phyloP scores from a whole-genome alignment of 2,329 filamentous ascomycete species.

The Nannizziopsis arthrosporioides region DNA sequence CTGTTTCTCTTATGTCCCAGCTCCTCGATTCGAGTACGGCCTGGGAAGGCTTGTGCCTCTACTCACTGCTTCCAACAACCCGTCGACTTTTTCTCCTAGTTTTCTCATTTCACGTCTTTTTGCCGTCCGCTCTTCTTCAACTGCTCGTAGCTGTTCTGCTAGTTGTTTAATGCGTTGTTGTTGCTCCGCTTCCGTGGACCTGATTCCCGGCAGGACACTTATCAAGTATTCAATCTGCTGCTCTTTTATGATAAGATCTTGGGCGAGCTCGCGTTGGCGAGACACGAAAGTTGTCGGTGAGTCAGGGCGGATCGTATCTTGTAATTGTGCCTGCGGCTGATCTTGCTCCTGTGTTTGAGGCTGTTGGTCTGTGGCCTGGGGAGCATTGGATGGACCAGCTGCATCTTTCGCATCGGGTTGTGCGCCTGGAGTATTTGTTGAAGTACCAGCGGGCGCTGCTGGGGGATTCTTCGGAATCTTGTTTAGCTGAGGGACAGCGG shows the following conservation, averaged over 20 bases:
- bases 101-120: slow-evolving; percentile 34
- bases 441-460: slow-evolving; percentile 9
- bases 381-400: slow-evolving; percentile 10
- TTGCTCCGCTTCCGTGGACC: slow-evolving; percentile 35
- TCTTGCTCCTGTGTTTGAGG: slow-evolving; percentile 15
- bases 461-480: slow-evolving; percentile 33
- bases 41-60: slow-evolving; percentile 23
- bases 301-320: slow-evolving; percentile 24
- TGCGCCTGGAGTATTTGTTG: slow-evolving; percentile 18
- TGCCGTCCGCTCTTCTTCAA: slow-evolving; percentile 33
- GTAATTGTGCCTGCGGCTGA: slow-evolving; percentile 11
- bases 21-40: neutral
- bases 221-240: slow-evolving; percentile 42
- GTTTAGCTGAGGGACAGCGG: slow-evolving; percentile 29
- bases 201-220: slow-evolving; percentile 36
- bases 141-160: slow-evolving; percentile 34
- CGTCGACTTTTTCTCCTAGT: slow-evolving; percentile 32
- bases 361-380: slow-evolving; percentile 15
- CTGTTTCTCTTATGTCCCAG: too few relatives aligned
- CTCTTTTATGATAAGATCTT: slow-evolving; percentile 40
- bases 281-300: slow-evolving; percentile 32
- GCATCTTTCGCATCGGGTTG: neutral
- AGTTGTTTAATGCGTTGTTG: slow-evolving; percentile 33
- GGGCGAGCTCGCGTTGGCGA: slow-evolving; percentile 38
- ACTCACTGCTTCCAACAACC: slow-evolving; percentile 32